Evolutionary conservation across 768 basidiomycete genomes (phyloP).

Genomic region (Hemileccinum rubropunctum): DNA sequence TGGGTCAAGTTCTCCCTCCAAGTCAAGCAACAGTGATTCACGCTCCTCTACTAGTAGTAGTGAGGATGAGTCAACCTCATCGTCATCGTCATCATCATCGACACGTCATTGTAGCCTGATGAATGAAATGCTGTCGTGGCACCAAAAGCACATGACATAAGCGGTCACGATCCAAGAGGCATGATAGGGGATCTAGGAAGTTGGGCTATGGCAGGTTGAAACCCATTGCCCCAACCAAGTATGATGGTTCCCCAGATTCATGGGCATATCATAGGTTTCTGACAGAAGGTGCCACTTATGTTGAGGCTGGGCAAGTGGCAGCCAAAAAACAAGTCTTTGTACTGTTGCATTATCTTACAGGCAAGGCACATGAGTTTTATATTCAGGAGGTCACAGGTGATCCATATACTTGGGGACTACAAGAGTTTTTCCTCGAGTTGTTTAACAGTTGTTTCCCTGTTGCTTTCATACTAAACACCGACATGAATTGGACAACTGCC

Average conservation of each 20-base stretch:
- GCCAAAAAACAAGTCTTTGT: constrained; percentile 15
- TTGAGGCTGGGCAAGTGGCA: constrained; percentile 17
- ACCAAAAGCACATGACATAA: too few species aligned
- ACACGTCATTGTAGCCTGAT: too few species aligned
- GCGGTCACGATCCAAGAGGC: too few species aligned
- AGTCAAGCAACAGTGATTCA: too few species aligned
- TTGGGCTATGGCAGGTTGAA: constrained; percentile 10
- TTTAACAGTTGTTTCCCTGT: neutral
- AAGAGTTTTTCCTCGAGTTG: neutral
- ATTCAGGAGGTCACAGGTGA: constrained; percentile 15
- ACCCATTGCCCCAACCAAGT: constrained; percentile 12
- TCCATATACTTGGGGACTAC: neutral
- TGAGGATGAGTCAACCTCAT: too few species aligned
- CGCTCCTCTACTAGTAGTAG: too few species aligned
- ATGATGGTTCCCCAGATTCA: constrained; percentile 11
- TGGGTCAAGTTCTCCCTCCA: too few species aligned
- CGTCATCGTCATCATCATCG: too few species aligned
- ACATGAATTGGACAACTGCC: too few species aligned
- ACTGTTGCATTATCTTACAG: constrained; percentile 28
- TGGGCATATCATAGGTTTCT: constrained; percentile 15
- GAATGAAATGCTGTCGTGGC: too few species aligned
- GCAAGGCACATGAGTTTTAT: constrained; percentile 31
- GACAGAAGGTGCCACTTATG: constrained; percentile 12
- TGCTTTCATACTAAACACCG: too few species aligned
- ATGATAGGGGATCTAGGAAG: too few species aligned